Percentiles rank a stretch among this genome's conserved stretches.
phyloP scores from a whole-genome alignment of 345 rosid species.

The Hibiscus tridactylites region DNA sequence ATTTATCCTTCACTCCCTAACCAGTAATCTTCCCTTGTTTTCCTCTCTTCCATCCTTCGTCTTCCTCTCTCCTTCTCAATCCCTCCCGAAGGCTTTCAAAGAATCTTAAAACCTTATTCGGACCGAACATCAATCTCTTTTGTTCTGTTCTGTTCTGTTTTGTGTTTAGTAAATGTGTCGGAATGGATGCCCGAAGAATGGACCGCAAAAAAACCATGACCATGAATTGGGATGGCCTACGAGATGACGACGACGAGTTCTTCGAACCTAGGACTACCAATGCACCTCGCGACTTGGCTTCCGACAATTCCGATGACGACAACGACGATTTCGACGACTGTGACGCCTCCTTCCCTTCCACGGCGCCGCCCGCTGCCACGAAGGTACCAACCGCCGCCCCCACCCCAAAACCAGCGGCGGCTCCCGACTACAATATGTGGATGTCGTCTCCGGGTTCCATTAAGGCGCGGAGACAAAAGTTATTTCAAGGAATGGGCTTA shows the following conservation, averaged over 20 bases:
- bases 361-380: conserved; percentile 26
- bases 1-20: not conserved
- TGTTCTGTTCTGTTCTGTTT: too few relatives aligned
- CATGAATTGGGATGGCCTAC: conserved; percentile 71
- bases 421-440: conserved; percentile 71
- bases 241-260: conserved; percentile 60
- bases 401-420: conserved; percentile 20
- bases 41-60: conserved; percentile 31
- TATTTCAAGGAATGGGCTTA: conserved; percentile 75
- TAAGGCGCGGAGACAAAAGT: conserved; percentile 56
- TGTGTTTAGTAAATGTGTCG: conserved; percentile 13
- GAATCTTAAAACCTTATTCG: too few relatives aligned
- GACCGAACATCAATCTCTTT: not conserved
- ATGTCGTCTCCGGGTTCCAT: conserved; percentile 83
- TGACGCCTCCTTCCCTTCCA: conserved; percentile 55
- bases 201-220: conserved; percentile 52
- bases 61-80: not conserved
- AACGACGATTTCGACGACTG: conserved; percentile 56
- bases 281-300: too few relatives aligned
- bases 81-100: not conserved
- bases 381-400: not conserved
- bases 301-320: conserved; percentile 57
- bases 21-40: conserved; percentile 19
- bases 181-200: conserved; percentile 25
- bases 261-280: conserved; percentile 41